A percentile compares a stretch with the other conserved stretches of the same genome.
These are phyloP conservation scores for Mucuna pruriens DNA, from an alignment of 306 rosid genomes.

Conservation along the genomic window DNA sequence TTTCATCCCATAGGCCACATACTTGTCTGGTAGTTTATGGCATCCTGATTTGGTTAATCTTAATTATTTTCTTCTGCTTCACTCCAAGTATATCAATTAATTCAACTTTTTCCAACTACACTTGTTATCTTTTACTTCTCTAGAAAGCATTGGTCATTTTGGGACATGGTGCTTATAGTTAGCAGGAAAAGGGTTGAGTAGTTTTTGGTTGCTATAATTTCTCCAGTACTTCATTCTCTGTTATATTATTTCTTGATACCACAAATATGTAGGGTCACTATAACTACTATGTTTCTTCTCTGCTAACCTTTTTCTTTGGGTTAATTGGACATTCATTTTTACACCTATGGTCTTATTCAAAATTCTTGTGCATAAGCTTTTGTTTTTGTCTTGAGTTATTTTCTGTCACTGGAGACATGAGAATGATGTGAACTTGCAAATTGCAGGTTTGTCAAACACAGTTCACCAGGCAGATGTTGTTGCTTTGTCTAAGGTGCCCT, in stretches of 20 bases:
- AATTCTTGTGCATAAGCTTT: conserved; percentile 1
- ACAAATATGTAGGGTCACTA: conserved; percentile 4
- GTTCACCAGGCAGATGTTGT: conserved; percentile 72
- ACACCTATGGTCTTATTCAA: conserved; percentile 12
- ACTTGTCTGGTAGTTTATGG: conserved; percentile 20
- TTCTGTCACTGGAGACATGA: not conserved
- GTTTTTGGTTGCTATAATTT: conserved; percentile 21
- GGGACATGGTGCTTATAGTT: not conserved
- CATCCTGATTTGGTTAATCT: not conserved
- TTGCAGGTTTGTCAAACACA: conserved; percentile 65
- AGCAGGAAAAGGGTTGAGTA: not conserved
- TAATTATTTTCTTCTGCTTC: conserved; percentile 13
- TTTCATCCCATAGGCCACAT: not conserved
- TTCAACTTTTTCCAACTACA: conserved; percentile 17
- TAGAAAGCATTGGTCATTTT: conserved; percentile 5
- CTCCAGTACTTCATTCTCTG: not conserved
- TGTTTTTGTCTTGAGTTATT: conserved; percentile 22
- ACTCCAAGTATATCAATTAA: not conserved
- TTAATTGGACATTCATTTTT: not conserved
- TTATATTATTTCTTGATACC: not conserved
- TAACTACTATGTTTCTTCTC: conserved; percentile 1
- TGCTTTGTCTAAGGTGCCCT: conserved; percentile 75
- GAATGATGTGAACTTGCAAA: conserved; percentile 34
- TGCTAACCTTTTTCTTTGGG: not conserved
- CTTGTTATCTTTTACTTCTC: not conserved